Percentiles rank a stretch among this genome's conserved stretches.
phyloP scores from a whole-genome alignment of 345 rosid species.

The Psidium guajava region DNA sequence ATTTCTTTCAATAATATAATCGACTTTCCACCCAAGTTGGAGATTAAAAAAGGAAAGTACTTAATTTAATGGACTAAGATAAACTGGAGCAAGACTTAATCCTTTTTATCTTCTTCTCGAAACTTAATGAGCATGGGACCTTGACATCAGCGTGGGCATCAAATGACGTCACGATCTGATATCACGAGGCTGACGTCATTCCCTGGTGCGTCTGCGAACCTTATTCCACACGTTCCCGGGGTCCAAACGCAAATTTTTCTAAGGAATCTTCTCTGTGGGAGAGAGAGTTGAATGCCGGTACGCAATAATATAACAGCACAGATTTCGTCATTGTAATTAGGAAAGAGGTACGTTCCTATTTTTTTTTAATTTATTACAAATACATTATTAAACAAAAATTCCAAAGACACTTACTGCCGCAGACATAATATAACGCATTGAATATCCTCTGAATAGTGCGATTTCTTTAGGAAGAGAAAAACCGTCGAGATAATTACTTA shows the following conservation, averaged over 20 bases:
- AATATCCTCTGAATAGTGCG: background rate
- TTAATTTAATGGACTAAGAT: background rate
- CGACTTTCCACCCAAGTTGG: background rate
- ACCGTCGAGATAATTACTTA: background rate
- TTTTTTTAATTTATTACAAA: background rate
- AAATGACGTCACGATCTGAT: background rate
- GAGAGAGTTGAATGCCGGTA: background rate
- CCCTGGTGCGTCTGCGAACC: background rate
- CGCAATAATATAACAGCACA: background rate
- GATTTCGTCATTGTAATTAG: background rate
- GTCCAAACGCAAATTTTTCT: background rate
- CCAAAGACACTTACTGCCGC: background rate
- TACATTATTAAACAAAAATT: background rate
- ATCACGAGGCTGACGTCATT: background rate
- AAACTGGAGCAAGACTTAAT: background rate
- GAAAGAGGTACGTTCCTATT: background rate
- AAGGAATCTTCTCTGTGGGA: background rate
- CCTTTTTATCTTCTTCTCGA: background rate
- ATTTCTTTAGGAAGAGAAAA: background rate
- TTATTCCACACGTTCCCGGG: background rate
- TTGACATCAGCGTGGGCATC: background rate
- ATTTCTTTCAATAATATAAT: background rate
- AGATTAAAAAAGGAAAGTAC: background rate
- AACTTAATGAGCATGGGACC: background rate
- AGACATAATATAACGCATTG: background rate